These are phyloP conservation scores for Silene coronaria DNA, from an alignment of 179 eudicot species.

Conservation along the genomic window DNA sequence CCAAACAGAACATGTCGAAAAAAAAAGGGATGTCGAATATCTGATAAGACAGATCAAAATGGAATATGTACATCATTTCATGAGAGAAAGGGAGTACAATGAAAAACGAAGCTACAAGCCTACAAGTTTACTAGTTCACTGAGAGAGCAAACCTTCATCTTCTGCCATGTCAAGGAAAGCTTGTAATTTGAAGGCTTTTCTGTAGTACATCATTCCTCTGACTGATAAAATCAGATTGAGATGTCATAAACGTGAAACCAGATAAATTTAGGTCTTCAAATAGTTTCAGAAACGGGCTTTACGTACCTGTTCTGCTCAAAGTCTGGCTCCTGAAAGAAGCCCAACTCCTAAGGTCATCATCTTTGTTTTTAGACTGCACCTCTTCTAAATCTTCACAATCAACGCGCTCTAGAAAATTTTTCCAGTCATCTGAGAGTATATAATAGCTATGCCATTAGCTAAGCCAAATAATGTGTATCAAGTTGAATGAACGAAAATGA, in stretches of 20 bases:
- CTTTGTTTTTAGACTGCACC: conserved; percentile 30
- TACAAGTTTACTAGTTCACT: conserved; percentile 12
- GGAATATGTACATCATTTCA: background rate
- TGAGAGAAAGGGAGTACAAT: background rate
- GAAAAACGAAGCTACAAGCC: conserved; percentile 4
- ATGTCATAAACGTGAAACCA: background rate
- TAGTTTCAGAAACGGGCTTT: background rate
- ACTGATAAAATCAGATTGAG: conserved; percentile 43
- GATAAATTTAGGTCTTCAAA: background rate
- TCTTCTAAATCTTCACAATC: conserved; percentile 44
- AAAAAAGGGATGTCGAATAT: background rate
- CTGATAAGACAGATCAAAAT: background rate
- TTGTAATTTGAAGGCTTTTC: conserved; percentile 84
- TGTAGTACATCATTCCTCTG: conserved; percentile 98
- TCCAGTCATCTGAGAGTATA: conserved; percentile 67
- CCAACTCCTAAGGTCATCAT: conserved; percentile 78
- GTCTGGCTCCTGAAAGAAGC: conserved; percentile 93
- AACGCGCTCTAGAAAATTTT: conserved; percentile 77
- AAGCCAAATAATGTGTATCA: background rate
- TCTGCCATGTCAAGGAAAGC: conserved; percentile 97
- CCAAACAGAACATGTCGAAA: background rate
- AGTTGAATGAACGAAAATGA: background rate
- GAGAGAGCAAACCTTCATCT: conserved; percentile 59
- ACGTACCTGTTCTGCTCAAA: conserved; percentile 74
- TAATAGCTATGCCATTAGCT: conserved; percentile 18